Percentiles rank a stretch among this genome's conserved stretches.
phyloP scores from a whole-genome alignment of 768 basidiomycete genomes.

The Tricholoma saponaceum region DNA sequence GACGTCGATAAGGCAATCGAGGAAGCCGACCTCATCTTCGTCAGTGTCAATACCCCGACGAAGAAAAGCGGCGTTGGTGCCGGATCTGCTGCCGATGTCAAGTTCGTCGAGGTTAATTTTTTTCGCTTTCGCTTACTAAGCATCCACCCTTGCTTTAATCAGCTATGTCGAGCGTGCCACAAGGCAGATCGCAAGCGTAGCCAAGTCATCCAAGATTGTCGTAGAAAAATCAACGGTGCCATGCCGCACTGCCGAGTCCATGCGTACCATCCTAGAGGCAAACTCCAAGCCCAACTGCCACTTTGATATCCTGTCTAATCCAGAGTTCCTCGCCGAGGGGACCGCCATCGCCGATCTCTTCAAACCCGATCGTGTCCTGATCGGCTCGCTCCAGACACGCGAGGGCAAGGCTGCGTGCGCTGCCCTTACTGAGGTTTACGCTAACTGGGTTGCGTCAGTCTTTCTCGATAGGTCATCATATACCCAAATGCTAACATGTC shows the following conservation, averaged over 20 bases:
- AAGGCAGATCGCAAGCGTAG: conserved; percentile 90
- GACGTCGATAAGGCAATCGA: conserved; percentile 90
- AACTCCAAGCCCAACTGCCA: conserved; percentile 89
- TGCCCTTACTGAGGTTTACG: conserved; percentile 77
- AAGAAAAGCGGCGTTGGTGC: conserved; percentile 98
- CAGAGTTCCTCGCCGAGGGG: conserved; percentile 98
- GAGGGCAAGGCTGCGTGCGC: conserved; percentile 82
- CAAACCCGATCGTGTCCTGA: conserved; percentile 91
- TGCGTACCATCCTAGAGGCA: conserved; percentile 98
- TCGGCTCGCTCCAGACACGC: conserved; percentile 88
- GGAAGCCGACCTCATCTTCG: conserved; percentile 97
- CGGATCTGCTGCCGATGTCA: conserved; percentile 97
- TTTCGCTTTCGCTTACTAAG: conserved; percentile 5
- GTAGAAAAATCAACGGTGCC: conserved; percentile 99
- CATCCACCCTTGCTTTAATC: conserved; percentile 7
- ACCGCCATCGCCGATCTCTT: conserved; percentile 91
- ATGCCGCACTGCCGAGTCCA: conserved; percentile 97
- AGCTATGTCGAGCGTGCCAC: conserved; percentile 98
- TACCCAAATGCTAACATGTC: not conserved
- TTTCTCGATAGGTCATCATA: conserved; percentile 2
- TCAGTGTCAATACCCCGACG: conserved; percentile 97
- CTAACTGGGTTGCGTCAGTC: conserved; percentile 94
- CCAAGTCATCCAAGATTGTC: conserved; percentile 91
- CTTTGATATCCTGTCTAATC: conserved; percentile 99
- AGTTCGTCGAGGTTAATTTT: conserved; percentile 45